These are phyloP conservation scores for Hirschioporus abietinus DNA, from an alignment of 768 basidiomycete genomes.

Conservation along the genomic window DNA sequence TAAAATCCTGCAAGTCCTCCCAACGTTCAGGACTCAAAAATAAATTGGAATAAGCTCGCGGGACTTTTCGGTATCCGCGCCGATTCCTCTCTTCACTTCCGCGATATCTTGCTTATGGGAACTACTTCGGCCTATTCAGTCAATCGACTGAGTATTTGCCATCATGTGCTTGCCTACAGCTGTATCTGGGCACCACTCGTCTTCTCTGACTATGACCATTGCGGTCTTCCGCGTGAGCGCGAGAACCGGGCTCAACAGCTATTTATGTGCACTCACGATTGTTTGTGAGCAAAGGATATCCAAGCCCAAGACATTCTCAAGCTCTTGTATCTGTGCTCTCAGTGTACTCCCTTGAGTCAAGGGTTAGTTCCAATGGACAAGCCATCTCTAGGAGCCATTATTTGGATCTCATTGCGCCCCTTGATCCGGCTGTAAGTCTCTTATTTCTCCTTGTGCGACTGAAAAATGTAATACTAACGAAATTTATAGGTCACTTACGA, in stretches of 20 bases:
- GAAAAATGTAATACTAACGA: neutral
- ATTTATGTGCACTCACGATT: neutral
- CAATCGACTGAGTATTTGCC: neutral
- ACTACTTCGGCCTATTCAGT: neutral
- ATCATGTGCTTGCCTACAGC: neutral
- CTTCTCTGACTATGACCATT: neutral
- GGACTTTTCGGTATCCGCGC: too few relatives aligned
- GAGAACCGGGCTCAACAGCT: neutral
- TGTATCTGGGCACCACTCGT: neutral
- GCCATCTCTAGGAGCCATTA: constrained; percentile 39
- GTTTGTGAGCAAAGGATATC: neutral
- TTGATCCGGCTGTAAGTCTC: constrained; percentile 50
- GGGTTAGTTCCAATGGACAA: constrained; percentile 1
- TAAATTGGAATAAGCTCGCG: too few relatives aligned
- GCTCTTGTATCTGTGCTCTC: neutral
- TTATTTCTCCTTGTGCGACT: constrained; percentile 8
- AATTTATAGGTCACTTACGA: constrained; percentile 42
- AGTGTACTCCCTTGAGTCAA: neutral
- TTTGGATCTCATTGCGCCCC: constrained; percentile 60
- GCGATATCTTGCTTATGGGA: neutral
- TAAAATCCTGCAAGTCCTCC: too few relatives aligned
- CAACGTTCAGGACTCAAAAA: too few relatives aligned
- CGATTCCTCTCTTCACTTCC: too few relatives aligned
- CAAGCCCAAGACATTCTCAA: neutral
- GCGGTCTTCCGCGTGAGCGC: constrained; percentile 1